Evolutionary conservation across 2,329 filamentous ascomycete species (phyloP).

Genomic region (Rutstroemia sp.): DNA sequence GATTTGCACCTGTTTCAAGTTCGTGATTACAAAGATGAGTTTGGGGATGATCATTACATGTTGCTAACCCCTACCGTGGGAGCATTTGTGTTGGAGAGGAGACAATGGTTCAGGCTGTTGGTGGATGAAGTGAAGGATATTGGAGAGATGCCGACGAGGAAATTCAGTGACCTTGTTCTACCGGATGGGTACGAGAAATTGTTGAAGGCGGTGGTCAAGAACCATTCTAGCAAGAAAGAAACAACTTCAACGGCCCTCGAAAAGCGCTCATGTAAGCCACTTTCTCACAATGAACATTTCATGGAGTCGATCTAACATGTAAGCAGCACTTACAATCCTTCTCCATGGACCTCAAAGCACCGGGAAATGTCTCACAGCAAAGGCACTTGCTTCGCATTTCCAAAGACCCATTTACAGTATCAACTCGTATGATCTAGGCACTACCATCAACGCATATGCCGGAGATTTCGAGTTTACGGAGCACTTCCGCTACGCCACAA

Average conservation of each 20-base stretch:
- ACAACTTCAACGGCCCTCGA: fast-evolving
- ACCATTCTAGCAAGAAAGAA: background rate
- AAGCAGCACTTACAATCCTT: background rate
- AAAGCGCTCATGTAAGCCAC: background rate
- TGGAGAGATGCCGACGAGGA: background rate
- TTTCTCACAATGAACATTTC: background rate
- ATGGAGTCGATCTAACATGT: background rate
- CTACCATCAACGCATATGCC: background rate
- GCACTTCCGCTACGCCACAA: background rate
- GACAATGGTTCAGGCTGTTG: background rate
- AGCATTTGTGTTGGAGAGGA: background rate
- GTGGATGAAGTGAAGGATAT: background rate
- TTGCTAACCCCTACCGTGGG: background rate
- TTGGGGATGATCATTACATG: background rate
- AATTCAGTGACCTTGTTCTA: background rate
- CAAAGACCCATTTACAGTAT: background rate
- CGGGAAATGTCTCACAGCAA: background rate
- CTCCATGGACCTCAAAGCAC: background rate
- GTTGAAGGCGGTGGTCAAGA: background rate
- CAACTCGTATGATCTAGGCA: background rate
- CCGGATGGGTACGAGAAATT: background rate
- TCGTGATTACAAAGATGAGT: background rate
- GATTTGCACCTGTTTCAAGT: background rate
- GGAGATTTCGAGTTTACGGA: background rate
- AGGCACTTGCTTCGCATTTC: background rate